Base-by-base conservation (phyloP, 352 stramenopile species). In the Phytopythium cucurbitacearum region DNA sequence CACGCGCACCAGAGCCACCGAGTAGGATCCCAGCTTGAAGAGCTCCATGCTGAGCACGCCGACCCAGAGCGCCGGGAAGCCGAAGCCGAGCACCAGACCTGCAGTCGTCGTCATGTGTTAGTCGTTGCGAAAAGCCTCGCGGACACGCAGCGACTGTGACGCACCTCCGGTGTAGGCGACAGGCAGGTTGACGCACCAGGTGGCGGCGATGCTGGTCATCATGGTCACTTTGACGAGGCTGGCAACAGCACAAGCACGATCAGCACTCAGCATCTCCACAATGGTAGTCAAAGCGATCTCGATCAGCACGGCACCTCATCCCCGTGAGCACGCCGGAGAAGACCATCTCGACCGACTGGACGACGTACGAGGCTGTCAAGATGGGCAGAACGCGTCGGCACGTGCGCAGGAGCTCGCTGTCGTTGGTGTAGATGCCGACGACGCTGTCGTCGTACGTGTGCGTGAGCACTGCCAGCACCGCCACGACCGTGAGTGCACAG, bases 281-380 rank as follows among this genome's bases (percentile, higher is more conserved):
- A 28, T 28, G 3, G 28, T 34, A 16, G 7, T 35, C 41, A 62
- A 35, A n/a, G 48, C n/a, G 38, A 56, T 8, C n/a, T 39, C 16
- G 11, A 4, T 4, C 40, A 16, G 3, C 11, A 21, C 54, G 60
- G 15, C 16, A 85, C 71, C 80, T 82, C 77, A 91, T 89, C 43
- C 77, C 80, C 13, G 75, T 89, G 45, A 91, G 62, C 41, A 80
- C 70, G 10, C 76, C 65, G 37, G 67, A 65, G 21, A 72, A 67
- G 4, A 87, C 63, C 51, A 89, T 78, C 60, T 91, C 76, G 28
- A 87, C 40, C 9, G 80, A 71, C 52, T 91, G 73, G 48, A 91
- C 56, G 16, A 80, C 63, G 52, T 80, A 91, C 3, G 76, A 76
- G 21, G 56, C 52, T 32, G 88, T 65, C 47, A 89, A 89, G 36